Evolutionary conservation across 2,329 filamentous ascomycete genomes (phyloP).

Genomic region (Arthrobotrys megalospora): DNA sequence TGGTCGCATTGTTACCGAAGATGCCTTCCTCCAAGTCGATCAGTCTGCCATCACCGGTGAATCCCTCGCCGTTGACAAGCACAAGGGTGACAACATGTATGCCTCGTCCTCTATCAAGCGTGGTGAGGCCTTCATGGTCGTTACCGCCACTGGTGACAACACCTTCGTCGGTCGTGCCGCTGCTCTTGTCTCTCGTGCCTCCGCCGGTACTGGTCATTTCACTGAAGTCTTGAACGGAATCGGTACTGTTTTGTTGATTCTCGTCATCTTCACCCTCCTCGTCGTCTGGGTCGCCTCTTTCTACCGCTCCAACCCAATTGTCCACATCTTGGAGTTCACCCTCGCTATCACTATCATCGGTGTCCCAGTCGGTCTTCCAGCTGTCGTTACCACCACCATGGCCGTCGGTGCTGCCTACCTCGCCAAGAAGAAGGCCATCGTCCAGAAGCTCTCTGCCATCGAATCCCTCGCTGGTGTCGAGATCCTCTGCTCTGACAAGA

Average conservation of each 20-base stretch:
- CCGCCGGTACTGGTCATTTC: constrained; percentile 84
- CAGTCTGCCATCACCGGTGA: constrained; percentile 94
- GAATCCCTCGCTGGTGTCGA: constrained; percentile 93
- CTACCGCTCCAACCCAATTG: constrained; percentile 87
- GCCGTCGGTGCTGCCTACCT: constrained; percentile 92
- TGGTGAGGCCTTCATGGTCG: constrained; percentile 85
- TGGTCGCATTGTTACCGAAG: constrained; percentile 85
- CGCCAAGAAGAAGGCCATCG: constrained; percentile 92
- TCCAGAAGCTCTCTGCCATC: constrained; percentile 92
- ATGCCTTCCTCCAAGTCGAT: constrained; percentile 89
- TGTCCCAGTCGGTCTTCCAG: constrained; percentile 92
- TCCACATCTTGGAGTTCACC: constrained; percentile 85
- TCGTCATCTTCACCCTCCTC: constrained; percentile 85
- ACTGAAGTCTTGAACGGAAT: constrained; percentile 92
- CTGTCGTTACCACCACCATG: constrained; percentile 95
- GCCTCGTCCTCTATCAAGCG: constrained; percentile 91
- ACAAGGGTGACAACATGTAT: constrained; percentile 84
- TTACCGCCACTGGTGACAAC: constrained; percentile 88
- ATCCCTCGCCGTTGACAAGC: constrained; percentile 91
- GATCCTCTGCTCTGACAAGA: constrained; percentile 96
- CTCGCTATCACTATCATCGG: constrained; percentile 91
- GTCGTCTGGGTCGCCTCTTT: constrained; percentile 89
- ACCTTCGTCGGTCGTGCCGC: constrained; percentile 92
- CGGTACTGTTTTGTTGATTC: constrained; percentile 82
- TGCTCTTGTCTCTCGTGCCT: constrained; percentile 84